phyloP scores from a whole-genome alignment of 1,139 yeast genomes.

The Protomyces inundatus region DNA sequence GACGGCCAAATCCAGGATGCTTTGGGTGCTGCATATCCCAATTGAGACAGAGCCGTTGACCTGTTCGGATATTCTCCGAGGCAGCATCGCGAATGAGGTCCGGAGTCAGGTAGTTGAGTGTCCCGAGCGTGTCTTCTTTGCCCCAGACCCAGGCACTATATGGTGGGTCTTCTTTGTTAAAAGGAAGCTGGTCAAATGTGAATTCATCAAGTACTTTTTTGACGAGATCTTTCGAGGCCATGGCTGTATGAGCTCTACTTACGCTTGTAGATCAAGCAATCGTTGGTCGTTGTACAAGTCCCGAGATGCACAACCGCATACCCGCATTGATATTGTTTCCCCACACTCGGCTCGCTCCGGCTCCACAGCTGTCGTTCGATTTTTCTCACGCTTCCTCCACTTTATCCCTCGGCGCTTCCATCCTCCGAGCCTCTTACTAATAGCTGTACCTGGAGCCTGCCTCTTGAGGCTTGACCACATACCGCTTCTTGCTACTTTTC shows the following conservation, averaged over 20 bases:
- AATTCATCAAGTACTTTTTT: background rate
- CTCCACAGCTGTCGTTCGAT: background rate
- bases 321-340: background rate
- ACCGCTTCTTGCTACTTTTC: too few relatives aligned
- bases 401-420: background rate
- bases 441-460: too few relatives aligned
- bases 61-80: slow-evolving; percentile 2
- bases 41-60: slow-evolving; percentile 25
- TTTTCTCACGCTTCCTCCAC: background rate
- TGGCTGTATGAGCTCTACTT: background rate
- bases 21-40: slow-evolving; percentile 11
- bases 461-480: too few relatives aligned
- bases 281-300: background rate
- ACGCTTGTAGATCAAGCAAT: background rate
- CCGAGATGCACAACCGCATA: background rate
- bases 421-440: background rate
- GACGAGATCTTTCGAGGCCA: background rate
- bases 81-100: slow-evolving; percentile 14
- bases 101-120: slow-evolving; percentile 26
- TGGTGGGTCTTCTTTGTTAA: slow-evolving; percentile 25
- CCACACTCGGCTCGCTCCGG: background rate
- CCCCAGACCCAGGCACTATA: slow-evolving; percentile 28
- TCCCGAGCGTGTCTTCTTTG: slow-evolving; percentile 26
- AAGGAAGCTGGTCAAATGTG: slow-evolving; percentile 22
- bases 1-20: slow-evolving; percentile 8